Conservation (phyloP, 192 early-diverging fungal species). For the Coemansia sp. region DNA sequence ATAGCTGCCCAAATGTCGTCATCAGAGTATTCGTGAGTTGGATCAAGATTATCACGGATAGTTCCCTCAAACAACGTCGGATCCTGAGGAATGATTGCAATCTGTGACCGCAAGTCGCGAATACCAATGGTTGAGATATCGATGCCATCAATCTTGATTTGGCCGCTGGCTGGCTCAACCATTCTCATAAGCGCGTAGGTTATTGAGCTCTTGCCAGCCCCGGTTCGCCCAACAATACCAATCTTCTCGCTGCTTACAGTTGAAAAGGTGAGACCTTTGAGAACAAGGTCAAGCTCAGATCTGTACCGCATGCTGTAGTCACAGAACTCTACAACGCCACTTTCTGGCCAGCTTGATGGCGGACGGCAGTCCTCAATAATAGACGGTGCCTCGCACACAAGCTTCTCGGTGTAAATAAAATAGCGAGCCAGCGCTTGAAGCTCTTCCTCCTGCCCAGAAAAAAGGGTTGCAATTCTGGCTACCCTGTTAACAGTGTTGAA, state of each 20-base stretch:
- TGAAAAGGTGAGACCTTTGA: slow-evolving; percentile 48
- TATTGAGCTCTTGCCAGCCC: slow-evolving; percentile 63
- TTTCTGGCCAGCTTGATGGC: slow-evolving; percentile 61
- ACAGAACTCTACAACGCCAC: slow-evolving; percentile 67
- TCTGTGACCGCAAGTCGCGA: slow-evolving; percentile 51
- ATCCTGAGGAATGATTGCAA: slow-evolving; percentile 86
- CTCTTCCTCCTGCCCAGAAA: neutral
- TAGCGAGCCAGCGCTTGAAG: neutral
- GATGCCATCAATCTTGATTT: slow-evolving; percentile 60
- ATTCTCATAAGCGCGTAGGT: slow-evolving; percentile 61
- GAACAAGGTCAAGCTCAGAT: slow-evolving; percentile 68
- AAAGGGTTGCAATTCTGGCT: neutral
- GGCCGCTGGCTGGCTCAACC: slow-evolving; percentile 56
- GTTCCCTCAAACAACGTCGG: slow-evolving; percentile 67
- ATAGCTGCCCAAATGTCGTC: slow-evolving; percentile 58
- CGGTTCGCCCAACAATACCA: slow-evolving; percentile 54
- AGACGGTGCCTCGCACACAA: neutral
- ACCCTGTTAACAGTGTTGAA: neutral
- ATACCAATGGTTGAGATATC: slow-evolving; percentile 54
- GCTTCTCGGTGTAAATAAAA: slow-evolving; percentile 4
- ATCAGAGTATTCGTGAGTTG: slow-evolving; percentile 40
- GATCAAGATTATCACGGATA: slow-evolving; percentile 55
- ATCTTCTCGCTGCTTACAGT: slow-evolving; percentile 31
- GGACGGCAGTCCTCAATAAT: slow-evolving; percentile 51
- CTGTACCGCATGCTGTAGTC: slow-evolving; percentile 79